Evolutionary conservation across 2,329 filamentous ascomycete genomes (phyloP), one percentile per base, ranked within the genome.

Genomic region (Arthrinium phaeospermum): DNA sequence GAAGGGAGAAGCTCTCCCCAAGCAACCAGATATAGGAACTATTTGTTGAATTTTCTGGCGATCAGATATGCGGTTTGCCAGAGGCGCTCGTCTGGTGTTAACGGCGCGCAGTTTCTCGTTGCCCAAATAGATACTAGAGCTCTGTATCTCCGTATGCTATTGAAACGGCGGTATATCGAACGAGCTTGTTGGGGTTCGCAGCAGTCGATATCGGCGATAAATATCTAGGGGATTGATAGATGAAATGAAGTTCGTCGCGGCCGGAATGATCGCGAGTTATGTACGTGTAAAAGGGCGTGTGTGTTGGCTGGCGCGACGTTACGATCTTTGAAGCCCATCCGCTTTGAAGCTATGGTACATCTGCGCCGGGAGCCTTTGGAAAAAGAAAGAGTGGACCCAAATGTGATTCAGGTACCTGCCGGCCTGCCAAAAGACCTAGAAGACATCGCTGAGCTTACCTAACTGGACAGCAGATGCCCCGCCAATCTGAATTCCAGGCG

Each of bases 1-100:
- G 51, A 41, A 64, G 57, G 57, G 57, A 64, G 53, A 41, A 41
- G 57, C 34, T 64, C 57, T 64, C 57, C 57, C 57, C 30, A 61
- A 34, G 16, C 30, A n/a, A 44, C 44, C 46, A 16, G 12, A 30
- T 47, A 34, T 14, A 27, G 22, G 27, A 22, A 8, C 30, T 61
- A 8, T 34, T 14, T 57, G 30, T 12, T 37, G 51, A 57, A 6
- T 4, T 37, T 10, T 37, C 30, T n/a, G 12, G 30, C 53, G 16
- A 34, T 61, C 30, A 22, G n/a, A n/a, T 19, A 10, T 51, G 4
- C 49, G 1, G 10, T 10, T 51, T 27, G 49, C 49, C n/a, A 8
- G n/a, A 49, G 49, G 24, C 49, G 49, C 49, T 51, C 46, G 46
- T 49, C 22, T 49, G 46, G 46, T 12, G 22, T 12, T 6, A 8